A percentile compares a stretch with the other conserved stretches of the same genome.
phyloP scores from a whole-genome alignment of 257 asterid species.

The Datura wrightii region DNA sequence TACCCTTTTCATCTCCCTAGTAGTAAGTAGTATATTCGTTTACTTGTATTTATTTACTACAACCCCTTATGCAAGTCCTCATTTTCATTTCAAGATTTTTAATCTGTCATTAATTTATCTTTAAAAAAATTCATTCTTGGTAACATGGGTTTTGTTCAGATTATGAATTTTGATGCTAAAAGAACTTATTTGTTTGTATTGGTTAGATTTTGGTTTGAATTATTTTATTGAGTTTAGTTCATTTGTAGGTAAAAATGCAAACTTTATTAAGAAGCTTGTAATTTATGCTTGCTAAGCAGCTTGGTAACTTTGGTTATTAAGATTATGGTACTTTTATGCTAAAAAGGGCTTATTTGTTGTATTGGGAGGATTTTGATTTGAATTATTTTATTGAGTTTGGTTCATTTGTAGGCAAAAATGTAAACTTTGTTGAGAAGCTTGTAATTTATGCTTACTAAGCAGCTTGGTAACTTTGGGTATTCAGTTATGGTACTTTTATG shows the following conservation, averaged over 20 bases:
- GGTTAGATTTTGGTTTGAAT: conserved; percentile 23
- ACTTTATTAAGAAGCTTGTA: conserved; percentile 45
- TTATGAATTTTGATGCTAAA: background rate
- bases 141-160: background rate
- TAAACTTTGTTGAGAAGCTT: conserved; percentile 41
- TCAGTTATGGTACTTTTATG: background rate
- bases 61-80: background rate
- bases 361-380: conserved; percentile 21
- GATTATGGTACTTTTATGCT: background rate
- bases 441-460: conserved; percentile 47
- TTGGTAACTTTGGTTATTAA: background rate
- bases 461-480: background rate
- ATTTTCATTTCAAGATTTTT: background rate
- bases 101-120: background rate
- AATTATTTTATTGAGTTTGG: conserved; percentile 36
- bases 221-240: conserved; percentile 34
- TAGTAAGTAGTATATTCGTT: conserved; percentile 49
- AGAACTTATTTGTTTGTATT: background rate
- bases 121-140: background rate
- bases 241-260: conserved; percentile 45
- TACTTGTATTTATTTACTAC: background rate
- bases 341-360: background rate
- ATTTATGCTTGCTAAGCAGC: conserved; percentile 44
- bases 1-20: conserved; percentile 41
- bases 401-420: conserved; percentile 44